A percentile compares a stretch with the other conserved stretches of the same genome.
phyloP scores from a whole-genome alignment of 495 filamentous ascomycete species.

The Podospora anserina region DNA sequence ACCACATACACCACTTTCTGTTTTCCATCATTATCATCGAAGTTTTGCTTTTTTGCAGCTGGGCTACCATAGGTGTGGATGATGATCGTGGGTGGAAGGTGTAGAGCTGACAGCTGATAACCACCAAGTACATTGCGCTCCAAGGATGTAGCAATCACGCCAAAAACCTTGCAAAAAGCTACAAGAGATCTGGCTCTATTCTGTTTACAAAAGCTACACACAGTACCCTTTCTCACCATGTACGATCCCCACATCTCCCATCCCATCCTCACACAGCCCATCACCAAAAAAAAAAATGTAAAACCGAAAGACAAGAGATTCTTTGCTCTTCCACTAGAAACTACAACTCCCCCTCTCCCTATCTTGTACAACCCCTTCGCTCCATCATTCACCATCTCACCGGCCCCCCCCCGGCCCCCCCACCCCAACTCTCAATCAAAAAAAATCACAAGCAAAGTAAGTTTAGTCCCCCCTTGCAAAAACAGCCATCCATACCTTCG shows the following conservation, averaged over 20 bases:
- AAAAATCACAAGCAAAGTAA: not conserved
- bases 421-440: not conserved
- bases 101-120: too few relatives aligned
- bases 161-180: not conserved
- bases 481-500: not conserved
- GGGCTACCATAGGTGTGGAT: too few relatives aligned
- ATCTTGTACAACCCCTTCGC: not conserved
- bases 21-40: too few relatives aligned
- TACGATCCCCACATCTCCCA: not conserved
- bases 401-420: not conserved
- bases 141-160: too few relatives aligned
- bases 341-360: not conserved
- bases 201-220: not conserved
- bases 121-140: too few relatives aligned
- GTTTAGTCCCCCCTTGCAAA: not conserved
- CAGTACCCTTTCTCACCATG: not conserved
- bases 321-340: not conserved
- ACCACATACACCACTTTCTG: too few relatives aligned
- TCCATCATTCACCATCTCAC: not conserved
- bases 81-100: too few relatives aligned
- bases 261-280: not conserved
- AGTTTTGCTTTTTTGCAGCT: too few relatives aligned
- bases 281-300: slow-evolving; percentile 9
- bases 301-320: not conserved
- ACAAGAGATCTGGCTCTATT: not conserved